phyloP scores from a whole-genome alignment of 495 filamentous ascomycete species.

The Penicillium longicatenatum region DNA sequence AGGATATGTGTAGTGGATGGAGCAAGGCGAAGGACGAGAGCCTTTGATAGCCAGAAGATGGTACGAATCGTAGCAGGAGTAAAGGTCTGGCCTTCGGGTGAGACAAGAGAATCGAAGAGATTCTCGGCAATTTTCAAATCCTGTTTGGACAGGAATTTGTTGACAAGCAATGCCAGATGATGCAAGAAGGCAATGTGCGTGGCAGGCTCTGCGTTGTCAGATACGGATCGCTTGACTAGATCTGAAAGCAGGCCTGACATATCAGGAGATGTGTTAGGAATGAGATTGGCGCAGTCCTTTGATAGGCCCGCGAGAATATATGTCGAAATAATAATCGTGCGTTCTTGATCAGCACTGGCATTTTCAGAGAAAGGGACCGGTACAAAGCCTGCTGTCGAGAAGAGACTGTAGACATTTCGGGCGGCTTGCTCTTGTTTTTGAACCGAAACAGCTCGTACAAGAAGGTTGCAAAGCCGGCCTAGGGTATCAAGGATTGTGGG shows the following conservation, averaged over 20 bases:
- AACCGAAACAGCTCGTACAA: conserved; percentile 55
- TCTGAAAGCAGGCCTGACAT: conserved; percentile 43
- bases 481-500: conserved; percentile 59
- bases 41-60: conserved; percentile 59
- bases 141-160: conserved; percentile 63
- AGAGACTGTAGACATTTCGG: conserved; percentile 59
- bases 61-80: conserved; percentile 38
- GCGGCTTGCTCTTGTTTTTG: conserved; percentile 58
- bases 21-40: conserved; percentile 51
- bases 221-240: conserved; percentile 39
- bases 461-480: conserved; percentile 63
- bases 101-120: conserved; percentile 39
- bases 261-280: conserved; percentile 38
- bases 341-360: conserved; percentile 36
- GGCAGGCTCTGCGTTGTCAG: conserved; percentile 34
- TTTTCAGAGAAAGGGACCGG: conserved; percentile 44
- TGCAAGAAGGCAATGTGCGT: conserved; percentile 56
- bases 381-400: conserved; percentile 39
- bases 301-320: conserved; percentile 62
- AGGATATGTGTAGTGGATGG: conserved; percentile 51
- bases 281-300: conserved; percentile 30
- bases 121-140: conserved; percentile 38
- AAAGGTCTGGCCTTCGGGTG: conserved; percentile 20
- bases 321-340: conserved; percentile 62
- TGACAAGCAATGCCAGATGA: conserved; percentile 63